phyloP scores from a whole-genome alignment of 2,329 filamentous ascomycete species.

The Botrytis paeoniae region DNA sequence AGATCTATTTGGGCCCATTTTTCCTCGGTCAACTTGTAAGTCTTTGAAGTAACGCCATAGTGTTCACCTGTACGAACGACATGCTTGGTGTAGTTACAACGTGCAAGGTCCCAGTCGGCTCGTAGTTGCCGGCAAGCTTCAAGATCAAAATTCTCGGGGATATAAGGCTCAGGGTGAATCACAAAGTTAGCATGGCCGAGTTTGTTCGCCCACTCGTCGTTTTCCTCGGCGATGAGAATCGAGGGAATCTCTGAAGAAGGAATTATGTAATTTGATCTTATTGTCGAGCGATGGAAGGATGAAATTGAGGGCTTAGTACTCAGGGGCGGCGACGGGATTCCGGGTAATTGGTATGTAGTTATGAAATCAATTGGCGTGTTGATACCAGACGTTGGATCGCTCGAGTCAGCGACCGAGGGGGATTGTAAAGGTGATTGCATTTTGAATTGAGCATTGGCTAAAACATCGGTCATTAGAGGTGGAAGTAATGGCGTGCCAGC shows the following conservation, averaged over 20 bases:
- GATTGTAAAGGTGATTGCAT: slow-evolving; percentile 83
- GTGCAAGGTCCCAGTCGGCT: slow-evolving; percentile 77
- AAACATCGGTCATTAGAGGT: slow-evolving; percentile 63
- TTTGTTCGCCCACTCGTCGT: slow-evolving; percentile 79
- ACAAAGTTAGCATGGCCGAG: slow-evolving; percentile 93
- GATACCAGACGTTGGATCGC: slow-evolving; percentile 40
- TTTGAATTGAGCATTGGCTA: slow-evolving; percentile 48
- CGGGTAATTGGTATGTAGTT: slow-evolving; percentile 44
- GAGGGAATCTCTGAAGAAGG: slow-evolving; percentile 57
- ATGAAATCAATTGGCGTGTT: slow-evolving; percentile 45
- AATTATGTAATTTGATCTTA: slow-evolving; percentile 46
- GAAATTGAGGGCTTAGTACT: slow-evolving; percentile 74
- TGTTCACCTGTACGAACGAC: slow-evolving; percentile 85
- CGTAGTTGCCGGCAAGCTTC: slow-evolving; percentile 61
- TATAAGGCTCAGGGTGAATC: slow-evolving; percentile 78
- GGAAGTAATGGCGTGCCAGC: slow-evolving; percentile 83
- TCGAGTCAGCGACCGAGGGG: slow-evolving; percentile 65
- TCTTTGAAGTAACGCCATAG: slow-evolving; percentile 85
- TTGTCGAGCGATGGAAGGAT: slow-evolving; percentile 58
- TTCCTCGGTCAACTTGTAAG: slow-evolving; percentile 77
- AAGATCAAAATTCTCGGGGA: slow-evolving; percentile 57
- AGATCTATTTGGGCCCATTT: slow-evolving; percentile 84
- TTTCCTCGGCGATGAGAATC: slow-evolving; percentile 64
- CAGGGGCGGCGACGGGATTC: slow-evolving; percentile 65
- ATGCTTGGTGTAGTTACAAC: slow-evolving; percentile 85